Evolutionary conservation across 257 asterid genomes (phyloP).

Genomic region (Ehretia macrophylla): DNA sequence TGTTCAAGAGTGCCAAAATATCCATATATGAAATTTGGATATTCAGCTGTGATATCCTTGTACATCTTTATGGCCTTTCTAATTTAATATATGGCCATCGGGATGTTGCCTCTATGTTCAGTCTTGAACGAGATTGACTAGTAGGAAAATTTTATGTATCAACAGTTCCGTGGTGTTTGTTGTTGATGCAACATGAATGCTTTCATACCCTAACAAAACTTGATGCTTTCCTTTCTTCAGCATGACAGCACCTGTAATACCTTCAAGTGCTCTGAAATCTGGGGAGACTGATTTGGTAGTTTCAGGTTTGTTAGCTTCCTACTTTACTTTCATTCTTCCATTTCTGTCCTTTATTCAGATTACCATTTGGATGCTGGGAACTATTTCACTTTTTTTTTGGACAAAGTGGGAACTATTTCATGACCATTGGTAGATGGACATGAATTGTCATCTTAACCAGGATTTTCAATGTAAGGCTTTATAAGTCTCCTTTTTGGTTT

Average conservation of each 20-base stretch:
- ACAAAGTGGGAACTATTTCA: not conserved
- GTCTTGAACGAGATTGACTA: too few species aligned
- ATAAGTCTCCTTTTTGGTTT: not conserved
- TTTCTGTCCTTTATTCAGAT: not conserved
- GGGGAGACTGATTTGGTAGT: constrained; percentile 87
- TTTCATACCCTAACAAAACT: not conserved
- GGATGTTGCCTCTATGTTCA: too few species aligned
- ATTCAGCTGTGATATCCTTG: not conserved
- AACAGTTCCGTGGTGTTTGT: too few species aligned
- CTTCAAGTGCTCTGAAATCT: constrained; percentile 62
- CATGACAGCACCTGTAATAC: constrained; percentile 96
- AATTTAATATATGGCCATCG: too few species aligned
- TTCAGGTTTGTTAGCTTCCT: constrained; percentile 29
- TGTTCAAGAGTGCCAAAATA: not conserved
- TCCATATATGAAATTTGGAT: not conserved
- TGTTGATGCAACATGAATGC: not conserved
- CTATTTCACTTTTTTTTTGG: not conserved
- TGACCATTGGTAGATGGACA: not conserved
- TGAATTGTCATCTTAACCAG: too few species aligned
- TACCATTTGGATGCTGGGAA: not conserved
- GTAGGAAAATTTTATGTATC: too few species aligned
- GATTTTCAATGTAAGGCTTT: too few species aligned
- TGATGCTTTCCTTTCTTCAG: constrained; percentile 25
- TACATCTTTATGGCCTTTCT: not conserved
- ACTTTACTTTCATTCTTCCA: not conserved